Conservation (phyloP, 2,329 filamentous ascomycete genomes). For the Hyphodiscus sp. region DNA sequence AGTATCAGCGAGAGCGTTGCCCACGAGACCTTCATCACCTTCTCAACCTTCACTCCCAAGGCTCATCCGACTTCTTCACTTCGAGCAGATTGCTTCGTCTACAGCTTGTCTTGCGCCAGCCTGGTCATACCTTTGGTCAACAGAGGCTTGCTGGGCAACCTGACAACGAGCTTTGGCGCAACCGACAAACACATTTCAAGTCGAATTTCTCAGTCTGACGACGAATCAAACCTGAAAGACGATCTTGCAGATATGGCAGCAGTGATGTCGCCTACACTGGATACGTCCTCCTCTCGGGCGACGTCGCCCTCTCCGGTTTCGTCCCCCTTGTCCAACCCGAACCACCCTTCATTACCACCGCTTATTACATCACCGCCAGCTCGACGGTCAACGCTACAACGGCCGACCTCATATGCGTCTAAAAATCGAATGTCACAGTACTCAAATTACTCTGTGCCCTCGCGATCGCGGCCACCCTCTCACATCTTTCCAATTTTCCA, state of each 20-base stretch:
- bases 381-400: constrained; percentile 53
- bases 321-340: constrained; percentile 40
- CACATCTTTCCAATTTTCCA: constrained; percentile 76
- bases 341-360: constrained; percentile 48
- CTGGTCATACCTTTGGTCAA: constrained; percentile 9
- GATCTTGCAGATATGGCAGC: constrained; percentile 30
- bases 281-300: constrained; percentile 39
- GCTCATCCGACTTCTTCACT: background rate
- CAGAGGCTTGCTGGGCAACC: constrained; percentile 27
- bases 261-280: constrained; percentile 48
- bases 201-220: background rate
- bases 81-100: constrained; percentile 5
- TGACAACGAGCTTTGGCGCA: constrained; percentile 13
- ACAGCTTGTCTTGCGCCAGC: constrained; percentile 12
- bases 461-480: constrained; percentile 73
- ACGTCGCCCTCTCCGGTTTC: constrained; percentile 45
- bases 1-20: background rate
- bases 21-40: background rate
- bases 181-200: constrained; percentile 5
- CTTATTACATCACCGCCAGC: constrained; percentile 47
- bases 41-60: background rate
- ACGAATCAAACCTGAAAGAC: background rate
- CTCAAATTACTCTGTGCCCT: constrained; percentile 61
- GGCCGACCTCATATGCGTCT: constrained; percentile 69
- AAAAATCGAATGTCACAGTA: constrained; percentile 81